Conservation (phyloP, 257 asterid genomes). For the Nyctanthes arbortristis region DNA sequence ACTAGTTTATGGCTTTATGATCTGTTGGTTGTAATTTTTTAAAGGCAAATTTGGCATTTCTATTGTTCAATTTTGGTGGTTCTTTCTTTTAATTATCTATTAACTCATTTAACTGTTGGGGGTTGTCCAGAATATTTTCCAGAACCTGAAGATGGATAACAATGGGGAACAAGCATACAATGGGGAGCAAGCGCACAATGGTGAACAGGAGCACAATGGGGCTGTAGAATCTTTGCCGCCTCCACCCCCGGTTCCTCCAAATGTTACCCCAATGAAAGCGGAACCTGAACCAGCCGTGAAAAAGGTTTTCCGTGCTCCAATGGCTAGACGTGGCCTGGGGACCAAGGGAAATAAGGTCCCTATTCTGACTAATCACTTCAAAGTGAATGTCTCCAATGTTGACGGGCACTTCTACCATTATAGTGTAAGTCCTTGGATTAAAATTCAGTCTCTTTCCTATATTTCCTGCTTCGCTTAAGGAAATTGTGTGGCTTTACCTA, state of each 20-base stretch:
- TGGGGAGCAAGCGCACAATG: conserved; percentile 35
- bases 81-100: background rate
- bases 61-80: too few relatives aligned
- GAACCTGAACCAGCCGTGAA: conserved; percentile 47
- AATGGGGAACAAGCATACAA: conserved; percentile 25
- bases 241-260: conserved; percentile 79
- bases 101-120: background rate
- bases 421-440: conserved; percentile 54
- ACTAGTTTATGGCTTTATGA: background rate
- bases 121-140: background rate
- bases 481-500: background rate
- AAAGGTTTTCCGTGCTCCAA: conserved; percentile 59
- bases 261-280: conserved; percentile 58
- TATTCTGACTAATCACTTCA: conserved; percentile 80
- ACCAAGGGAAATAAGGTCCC: conserved; percentile 71
- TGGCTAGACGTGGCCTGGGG: conserved; percentile 83
- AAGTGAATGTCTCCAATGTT: conserved; percentile 61
- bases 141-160: conserved; percentile 40
- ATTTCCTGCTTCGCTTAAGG: background rate
- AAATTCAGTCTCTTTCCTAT: background rate
- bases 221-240: conserved; percentile 68
- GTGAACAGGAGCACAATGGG: conserved; percentile 38
- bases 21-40: too few relatives aligned
- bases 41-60: too few relatives aligned
- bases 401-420: conserved; percentile 86